phyloP scores from a whole-genome alignment of 2,329 filamentous ascomycete genomes.

The Beauveria australis region DNA sequence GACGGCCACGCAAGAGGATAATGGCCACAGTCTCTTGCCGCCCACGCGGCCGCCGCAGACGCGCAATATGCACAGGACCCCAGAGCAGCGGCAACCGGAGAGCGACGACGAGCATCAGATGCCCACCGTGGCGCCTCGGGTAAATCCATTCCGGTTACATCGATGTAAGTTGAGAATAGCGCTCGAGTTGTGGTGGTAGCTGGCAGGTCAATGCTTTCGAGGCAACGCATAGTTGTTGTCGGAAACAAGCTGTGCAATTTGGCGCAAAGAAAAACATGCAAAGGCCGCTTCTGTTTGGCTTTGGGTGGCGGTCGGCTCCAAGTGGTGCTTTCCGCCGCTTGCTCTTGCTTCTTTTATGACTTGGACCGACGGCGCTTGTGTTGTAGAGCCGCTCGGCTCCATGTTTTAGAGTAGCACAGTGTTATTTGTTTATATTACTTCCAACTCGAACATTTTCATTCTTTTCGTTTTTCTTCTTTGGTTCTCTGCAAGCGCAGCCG shows the following conservation, averaged over 20 bases:
- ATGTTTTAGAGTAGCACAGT: not conserved
- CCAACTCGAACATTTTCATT: not conserved
- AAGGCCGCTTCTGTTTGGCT: too few species aligned
- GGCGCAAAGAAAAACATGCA: too few species aligned
- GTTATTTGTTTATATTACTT: not conserved
- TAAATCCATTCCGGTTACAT: slow-evolving; percentile 30
- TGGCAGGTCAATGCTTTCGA: too few species aligned
- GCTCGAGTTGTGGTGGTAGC: not conserved
- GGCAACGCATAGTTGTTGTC: too few species aligned
- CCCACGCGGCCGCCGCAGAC: slow-evolving; percentile 4
- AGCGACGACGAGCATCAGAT: slow-evolving; percentile 16
- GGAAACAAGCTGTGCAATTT: not conserved
- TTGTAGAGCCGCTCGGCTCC: not conserved
- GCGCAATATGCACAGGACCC: slow-evolving; percentile 17
- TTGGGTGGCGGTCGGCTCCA: not conserved
- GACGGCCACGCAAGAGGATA: not conserved
- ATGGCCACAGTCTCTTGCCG: not conserved
- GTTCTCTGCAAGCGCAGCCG: not conserved
- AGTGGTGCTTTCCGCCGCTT: not conserved
- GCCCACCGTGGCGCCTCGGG: slow-evolving; percentile 20
- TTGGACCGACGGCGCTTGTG: not conserved
- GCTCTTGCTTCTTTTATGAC: not conserved
- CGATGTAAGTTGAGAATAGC: slow-evolving; percentile 23
- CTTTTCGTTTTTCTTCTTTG: too few species aligned
- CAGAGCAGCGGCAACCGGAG: slow-evolving; percentile 16